Conservation (phyloP, 805 yeast species). For the Candida germanica region DNA sequence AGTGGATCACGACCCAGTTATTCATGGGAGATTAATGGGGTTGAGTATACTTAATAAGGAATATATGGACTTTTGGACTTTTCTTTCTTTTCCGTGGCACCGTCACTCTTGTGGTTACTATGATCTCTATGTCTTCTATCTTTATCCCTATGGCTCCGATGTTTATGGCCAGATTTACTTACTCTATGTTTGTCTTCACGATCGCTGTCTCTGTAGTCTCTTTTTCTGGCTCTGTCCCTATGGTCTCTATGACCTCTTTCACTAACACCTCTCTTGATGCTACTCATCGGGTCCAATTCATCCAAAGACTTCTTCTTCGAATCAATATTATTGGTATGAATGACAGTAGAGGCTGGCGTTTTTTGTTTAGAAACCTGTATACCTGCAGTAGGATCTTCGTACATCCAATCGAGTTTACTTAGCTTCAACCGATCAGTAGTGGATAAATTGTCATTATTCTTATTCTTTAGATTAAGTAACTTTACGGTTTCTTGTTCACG, state of each 20-base stretch:
- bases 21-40: constrained; percentile 21
- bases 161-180: neutral
- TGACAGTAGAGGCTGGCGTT: constrained; percentile 7
- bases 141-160: neutral
- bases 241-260: constrained; percentile 1
- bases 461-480: constrained; percentile 46
- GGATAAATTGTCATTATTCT: constrained; percentile 30
- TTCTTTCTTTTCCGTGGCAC: neutral
- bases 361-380: neutral
- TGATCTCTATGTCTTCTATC: constrained; percentile 2
- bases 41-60: no score
- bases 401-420: constrained; percentile 82
- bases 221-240: neutral
- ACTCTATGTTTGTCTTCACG: neutral
- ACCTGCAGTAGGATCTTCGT: constrained; percentile 44
- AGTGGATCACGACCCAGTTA: no score
- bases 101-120: neutral
- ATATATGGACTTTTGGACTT: constrained; percentile 1
- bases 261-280: neutral
- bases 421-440: constrained; percentile 32
- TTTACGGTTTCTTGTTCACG: constrained; percentile 61
- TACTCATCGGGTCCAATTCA: constrained; percentile 10
- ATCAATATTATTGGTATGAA: constrained; percentile 22
- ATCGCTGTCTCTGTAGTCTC: neutral
- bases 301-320: constrained; percentile 25